Evolutionary conservation across 2,329 filamentous ascomycete genomes (phyloP).

Genomic region (Rhinocladiella mackenziei): DNA sequence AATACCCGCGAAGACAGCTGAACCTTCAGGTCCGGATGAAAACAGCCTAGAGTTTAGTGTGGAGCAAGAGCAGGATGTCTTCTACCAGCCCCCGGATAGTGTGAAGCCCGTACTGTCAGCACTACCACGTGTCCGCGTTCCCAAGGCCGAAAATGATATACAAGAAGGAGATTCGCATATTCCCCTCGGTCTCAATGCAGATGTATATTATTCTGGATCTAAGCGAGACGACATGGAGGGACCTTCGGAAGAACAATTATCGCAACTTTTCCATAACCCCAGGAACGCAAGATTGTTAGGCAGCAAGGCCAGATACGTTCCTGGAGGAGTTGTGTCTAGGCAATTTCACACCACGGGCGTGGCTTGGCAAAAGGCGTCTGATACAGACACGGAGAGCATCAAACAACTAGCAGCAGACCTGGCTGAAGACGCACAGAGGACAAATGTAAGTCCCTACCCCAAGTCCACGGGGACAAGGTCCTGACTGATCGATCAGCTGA

Average conservation of each 20-base stretch:
- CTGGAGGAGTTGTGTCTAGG: conserved; percentile 10
- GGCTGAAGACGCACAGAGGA: conserved; percentile 40
- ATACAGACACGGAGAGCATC: conserved; percentile 38
- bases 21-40: conserved; percentile 36
- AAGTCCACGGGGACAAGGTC: conserved; percentile 11
- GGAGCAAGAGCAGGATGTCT: conserved; percentile 56
- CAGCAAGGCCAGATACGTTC: conserved; percentile 38
- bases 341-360: conserved; percentile 22
- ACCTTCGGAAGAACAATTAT: conserved; percentile 56
- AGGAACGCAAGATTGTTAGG: conserved; percentile 53
- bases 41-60: conserved; percentile 35
- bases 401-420: conserved; percentile 47
- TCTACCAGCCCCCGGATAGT: conserved; percentile 50
- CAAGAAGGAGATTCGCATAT: conserved; percentile 43
- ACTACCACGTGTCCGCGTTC: conserved; percentile 54
- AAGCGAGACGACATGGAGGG: conserved; percentile 34
- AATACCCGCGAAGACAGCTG: conserved; percentile 51
- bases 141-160: conserved; percentile 46
- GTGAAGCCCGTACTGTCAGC: conserved; percentile 49
- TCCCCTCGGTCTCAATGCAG: conserved; percentile 49
- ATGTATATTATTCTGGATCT: conserved; percentile 49
- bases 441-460: conserved; percentile 26
- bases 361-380: conserved; percentile 20
- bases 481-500: conserved; percentile 46
- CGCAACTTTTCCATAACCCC: conserved; percentile 59